Conservation (phyloP, 495 filamentous ascomycete genomes). For the Neurospora intermedia region DNA sequence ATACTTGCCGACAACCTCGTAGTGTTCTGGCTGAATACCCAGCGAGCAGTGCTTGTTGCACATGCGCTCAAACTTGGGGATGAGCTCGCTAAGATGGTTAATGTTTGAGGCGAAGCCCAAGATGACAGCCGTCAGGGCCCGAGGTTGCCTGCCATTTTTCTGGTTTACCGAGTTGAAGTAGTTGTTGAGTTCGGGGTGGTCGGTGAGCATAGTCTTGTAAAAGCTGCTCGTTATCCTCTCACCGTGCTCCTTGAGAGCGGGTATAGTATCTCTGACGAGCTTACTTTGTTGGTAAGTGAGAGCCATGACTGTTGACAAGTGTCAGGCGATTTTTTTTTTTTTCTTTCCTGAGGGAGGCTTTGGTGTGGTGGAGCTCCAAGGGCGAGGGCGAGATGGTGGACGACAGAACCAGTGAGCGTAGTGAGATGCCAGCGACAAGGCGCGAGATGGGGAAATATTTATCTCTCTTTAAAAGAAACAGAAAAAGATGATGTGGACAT, state of each 20-base stretch:
- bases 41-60: constrained; percentile 66
- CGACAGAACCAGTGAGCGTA: neutral
- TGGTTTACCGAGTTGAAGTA: constrained; percentile 65
- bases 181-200: constrained; percentile 52
- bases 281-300: constrained; percentile 32
- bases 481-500: neutral
- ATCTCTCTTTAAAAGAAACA: neutral
- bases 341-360: neutral
- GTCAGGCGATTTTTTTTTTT: neutral
- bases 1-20: constrained; percentile 57
- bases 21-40: constrained; percentile 57
- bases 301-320: constrained; percentile 21
- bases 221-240: constrained; percentile 54
- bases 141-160: constrained; percentile 54
- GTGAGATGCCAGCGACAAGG: neutral
- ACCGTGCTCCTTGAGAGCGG: constrained; percentile 50
- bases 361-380: neutral
- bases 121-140: constrained; percentile 53
- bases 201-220: constrained; percentile 56
- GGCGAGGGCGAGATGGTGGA: neutral
- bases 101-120: constrained; percentile 62
- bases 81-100: constrained; percentile 53
- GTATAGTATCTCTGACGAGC: constrained; percentile 35
- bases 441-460: neutral
- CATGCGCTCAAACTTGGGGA: constrained; percentile 56